A percentile compares a stretch with the other conserved stretches of the same genome.
phyloP scores from a whole-genome alignment of 257 asterid genomes.

The Gentiana macrophylla region DNA sequence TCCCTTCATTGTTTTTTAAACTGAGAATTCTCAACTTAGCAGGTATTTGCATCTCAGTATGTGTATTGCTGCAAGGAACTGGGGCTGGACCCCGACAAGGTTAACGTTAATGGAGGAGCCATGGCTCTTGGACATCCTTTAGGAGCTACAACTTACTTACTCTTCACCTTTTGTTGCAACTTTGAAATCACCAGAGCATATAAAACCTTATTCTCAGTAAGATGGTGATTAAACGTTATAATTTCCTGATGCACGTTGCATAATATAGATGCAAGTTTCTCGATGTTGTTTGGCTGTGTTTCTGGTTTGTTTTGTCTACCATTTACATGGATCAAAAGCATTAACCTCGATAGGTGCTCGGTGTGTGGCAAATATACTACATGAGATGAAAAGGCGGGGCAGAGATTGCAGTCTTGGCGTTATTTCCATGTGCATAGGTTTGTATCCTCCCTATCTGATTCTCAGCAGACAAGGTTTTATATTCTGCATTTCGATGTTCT shows the following conservation, averaged over 20 bases:
- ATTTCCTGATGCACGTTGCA: no score
- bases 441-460: constrained; percentile 1
- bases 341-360: constrained; percentile 55
- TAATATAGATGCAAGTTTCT: not conserved
- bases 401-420: constrained; percentile 38
- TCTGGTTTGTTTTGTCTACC: not conserved
- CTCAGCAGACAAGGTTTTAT: not conserved
- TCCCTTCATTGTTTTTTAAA: no score
- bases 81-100: constrained; percentile 58
- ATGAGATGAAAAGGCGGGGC: no score
- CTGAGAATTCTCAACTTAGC: constrained; percentile 7
- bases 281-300: not conserved
- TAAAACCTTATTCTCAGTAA: not conserved
- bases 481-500: no score
- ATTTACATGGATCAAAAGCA: not conserved
- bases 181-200: no score
- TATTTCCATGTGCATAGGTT: constrained; percentile 94
- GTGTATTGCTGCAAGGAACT: constrained; percentile 75
- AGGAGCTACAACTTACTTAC: constrained; percentile 67
- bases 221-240: no score
- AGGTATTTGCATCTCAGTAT: constrained; percentile 93
- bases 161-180: not conserved
- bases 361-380: constrained; percentile 64
- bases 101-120: constrained; percentile 94
- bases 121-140: constrained; percentile 95